phyloP scores from a whole-genome alignment of 208 protist genomes.

The Leishmania braziliensis region DNA sequence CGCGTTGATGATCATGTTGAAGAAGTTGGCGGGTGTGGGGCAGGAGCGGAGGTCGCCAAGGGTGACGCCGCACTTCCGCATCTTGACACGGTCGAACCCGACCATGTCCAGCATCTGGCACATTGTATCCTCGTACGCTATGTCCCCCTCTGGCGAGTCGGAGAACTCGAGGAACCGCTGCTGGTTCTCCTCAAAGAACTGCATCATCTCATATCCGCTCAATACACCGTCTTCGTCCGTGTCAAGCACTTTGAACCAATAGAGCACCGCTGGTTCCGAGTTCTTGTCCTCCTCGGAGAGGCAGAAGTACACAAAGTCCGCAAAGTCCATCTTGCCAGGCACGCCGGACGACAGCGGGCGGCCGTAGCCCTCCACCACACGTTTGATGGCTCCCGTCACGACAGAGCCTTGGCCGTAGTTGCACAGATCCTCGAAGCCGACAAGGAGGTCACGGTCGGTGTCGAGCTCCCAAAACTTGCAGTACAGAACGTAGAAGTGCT shows the following conservation, averaged over 20 bases:
- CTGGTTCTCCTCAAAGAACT: constrained; percentile 94
- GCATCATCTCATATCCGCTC: constrained; percentile 93
- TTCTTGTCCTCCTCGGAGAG: constrained; percentile 97
- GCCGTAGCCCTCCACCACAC: constrained; percentile 79
- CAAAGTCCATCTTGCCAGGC: constrained; percentile 83
- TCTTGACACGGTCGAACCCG: constrained; percentile 54
- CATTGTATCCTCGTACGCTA: constrained; percentile 88
- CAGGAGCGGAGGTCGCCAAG: constrained; percentile 92
- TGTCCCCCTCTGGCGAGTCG: constrained; percentile 56
- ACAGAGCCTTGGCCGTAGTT: constrained; percentile 86
- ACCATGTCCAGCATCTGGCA: constrained; percentile 97
- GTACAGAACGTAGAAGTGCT: constrained; percentile 99
- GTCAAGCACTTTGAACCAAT: constrained; percentile 96
- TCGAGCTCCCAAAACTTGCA: constrained; percentile 99
- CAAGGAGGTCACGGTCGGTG: constrained; percentile 92
- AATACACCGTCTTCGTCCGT: constrained; percentile 95
- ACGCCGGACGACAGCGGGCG: constrained; percentile 57
- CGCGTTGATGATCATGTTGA: constrained; percentile 96
- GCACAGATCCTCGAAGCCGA: constrained; percentile 88
- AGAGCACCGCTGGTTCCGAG: constrained; percentile 86
- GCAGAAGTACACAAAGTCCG: constrained; percentile 97
- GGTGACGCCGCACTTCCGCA: constrained; percentile 66
- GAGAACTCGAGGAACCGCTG: constrained; percentile 84
- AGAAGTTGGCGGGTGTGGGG: constrained; percentile 87
- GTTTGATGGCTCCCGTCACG: constrained; percentile 70